Evolutionary conservation across 148 eudicot species (phyloP).

Genomic region (Chenopodium berlandieri): DNA sequence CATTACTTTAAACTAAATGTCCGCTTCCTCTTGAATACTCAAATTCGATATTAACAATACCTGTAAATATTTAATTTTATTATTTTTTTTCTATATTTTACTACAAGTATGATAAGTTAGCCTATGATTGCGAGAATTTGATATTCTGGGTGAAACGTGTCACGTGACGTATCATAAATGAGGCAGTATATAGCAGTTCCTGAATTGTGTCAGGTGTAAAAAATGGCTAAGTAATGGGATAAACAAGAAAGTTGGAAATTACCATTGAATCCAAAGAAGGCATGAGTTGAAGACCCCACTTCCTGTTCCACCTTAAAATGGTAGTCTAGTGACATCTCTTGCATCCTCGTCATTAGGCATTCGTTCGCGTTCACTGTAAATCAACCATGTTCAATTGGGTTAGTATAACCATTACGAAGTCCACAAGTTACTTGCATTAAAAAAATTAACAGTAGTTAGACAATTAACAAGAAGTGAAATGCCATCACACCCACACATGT

Average conservation of each 20-base stretch:
- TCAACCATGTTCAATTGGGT: neutral
- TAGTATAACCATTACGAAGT: neutral
- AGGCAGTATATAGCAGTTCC: neutral
- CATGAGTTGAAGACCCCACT: slow-evolving; percentile 96
- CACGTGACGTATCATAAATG: neutral
- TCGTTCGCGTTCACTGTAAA: slow-evolving; percentile 81
- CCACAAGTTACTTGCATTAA: neutral
- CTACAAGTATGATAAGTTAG: neutral
- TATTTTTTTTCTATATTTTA: no score
- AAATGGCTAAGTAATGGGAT: neutral
- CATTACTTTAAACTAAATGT: neutral
- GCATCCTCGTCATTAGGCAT: slow-evolving; percentile 95
- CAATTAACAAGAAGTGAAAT: neutral
- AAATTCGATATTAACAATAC: no score
- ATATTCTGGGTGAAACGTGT: neutral
- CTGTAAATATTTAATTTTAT: no score
- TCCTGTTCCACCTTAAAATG: slow-evolving; percentile 97
- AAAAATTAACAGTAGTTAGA: neutral
- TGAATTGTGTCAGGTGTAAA: neutral
- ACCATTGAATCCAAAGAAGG: slow-evolving; percentile 98
- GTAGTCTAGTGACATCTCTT: slow-evolving; percentile 96
- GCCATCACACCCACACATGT: no score
- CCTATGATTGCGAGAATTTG: neutral
- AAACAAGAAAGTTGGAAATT: neutral
- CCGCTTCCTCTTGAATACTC: no score